These are phyloP conservation scores for Bidens hawaiensis DNA, from an alignment of 140 eudicot genomes.

Conservation along the genomic window DNA sequence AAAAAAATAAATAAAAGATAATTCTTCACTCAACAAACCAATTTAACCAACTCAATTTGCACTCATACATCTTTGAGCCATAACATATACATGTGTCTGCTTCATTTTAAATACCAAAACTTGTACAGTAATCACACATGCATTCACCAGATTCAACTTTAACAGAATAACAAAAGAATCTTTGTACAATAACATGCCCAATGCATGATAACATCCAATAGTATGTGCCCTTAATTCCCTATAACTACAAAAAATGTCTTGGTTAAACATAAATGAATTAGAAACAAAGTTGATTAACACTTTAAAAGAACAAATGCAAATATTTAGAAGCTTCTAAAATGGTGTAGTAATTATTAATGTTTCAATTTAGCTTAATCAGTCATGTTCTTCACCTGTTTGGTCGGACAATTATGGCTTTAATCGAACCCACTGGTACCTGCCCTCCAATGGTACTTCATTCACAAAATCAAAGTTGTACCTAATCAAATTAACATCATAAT, in stretches of 20 bases:
- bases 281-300: neutral
- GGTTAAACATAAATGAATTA: neutral
- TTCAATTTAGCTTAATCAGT: neutral
- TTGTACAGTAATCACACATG: neutral
- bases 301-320: neutral
- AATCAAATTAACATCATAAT: conserved; percentile 16
- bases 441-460: conserved; percentile 68
- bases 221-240: neutral
- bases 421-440: conserved; percentile 83
- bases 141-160: neutral
- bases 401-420: conserved; percentile 39
- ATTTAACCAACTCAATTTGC: neutral
- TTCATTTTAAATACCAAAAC: neutral
- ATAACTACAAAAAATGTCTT: neutral
- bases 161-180: neutral
- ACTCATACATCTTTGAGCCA: conserved; percentile 5
- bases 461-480: conserved; percentile 82
- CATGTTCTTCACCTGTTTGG: conserved; percentile 6
- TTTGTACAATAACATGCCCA: conserved; percentile 12
- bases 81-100: neutral
- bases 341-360: conserved; percentile 10
- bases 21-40: conserved; percentile 19
- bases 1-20: too few relatives aligned
- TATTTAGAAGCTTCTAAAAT: conserved; percentile 27
- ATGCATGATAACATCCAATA: conserved; percentile 20